Base-by-base conservation (phyloP, 192 early-diverging fungal genomes). In the Jimgerdemannia lactiflua region DNA sequence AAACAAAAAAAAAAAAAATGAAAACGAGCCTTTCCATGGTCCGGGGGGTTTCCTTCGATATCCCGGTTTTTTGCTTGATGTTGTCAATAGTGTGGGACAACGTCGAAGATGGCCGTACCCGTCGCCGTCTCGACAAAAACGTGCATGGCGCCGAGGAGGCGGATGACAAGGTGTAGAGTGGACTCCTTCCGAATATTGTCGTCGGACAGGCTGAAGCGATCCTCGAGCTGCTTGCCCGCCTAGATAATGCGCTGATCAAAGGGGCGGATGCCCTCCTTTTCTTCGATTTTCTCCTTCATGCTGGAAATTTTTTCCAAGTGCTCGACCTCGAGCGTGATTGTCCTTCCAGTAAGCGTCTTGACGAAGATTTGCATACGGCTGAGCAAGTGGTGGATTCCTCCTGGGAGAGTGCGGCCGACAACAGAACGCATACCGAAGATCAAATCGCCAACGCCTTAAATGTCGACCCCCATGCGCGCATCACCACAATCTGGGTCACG, bases 261-360 rank as follows among this genome's bases (percentile, higher is more conserved):
- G 42, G 90, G 84, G 4, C 89, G 92, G 63, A 93, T 91, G 4
- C 90, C 91, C 81, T 93, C 90, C 80, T 88, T 91, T 72, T 93
- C 85, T 78, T 91, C 90, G 44, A 95, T 94, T 83, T 89, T 90
- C 17, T 74, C 19, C 82, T 94, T 94, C 67, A 95, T 83, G 54
- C 86, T 84, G 39, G 92, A 87, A 72, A 95, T 89, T 69, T 77
- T 68, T 78, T 92, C 90, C 20, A 84, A 87, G 20, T 89, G 90
- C 79, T 92, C 87, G 9, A 92, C 89, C 79, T 93, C 94, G 63
- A 97, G 87, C 74, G 93, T 94, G 83, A 97, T 94, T 72, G 93
- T 96, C 89, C 95, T 96, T 71, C 95, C 95, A 41, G 94, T 97
- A 18, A 96, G 87, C 18, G 92, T 92, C 67, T 75, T 71, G 11